Evolutionary conservation across 2,329 filamentous ascomycete genomes (phyloP).

Genomic region (Aspergillus piperis): DNA sequence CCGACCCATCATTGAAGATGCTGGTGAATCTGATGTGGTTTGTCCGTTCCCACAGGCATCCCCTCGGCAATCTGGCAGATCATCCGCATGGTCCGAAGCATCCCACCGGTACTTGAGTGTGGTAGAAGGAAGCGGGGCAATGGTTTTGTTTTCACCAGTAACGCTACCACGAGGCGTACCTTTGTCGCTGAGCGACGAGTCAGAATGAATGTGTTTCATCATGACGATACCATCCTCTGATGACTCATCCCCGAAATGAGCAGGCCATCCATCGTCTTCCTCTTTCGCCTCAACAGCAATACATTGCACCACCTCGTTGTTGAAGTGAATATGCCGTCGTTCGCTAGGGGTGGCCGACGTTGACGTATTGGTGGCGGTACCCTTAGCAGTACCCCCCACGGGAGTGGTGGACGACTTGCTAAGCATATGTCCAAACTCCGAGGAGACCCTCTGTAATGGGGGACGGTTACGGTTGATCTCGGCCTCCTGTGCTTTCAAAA

Average conservation of each 20-base stretch:
- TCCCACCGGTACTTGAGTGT: conserved; percentile 83
- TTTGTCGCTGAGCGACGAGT: conserved; percentile 53
- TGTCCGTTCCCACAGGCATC: conserved; percentile 48
- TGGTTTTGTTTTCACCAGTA: conserved; percentile 73
- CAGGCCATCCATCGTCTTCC: conserved; percentile 49
- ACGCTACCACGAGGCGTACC: conserved; percentile 59
- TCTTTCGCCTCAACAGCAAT: conserved; percentile 88
- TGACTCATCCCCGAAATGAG: conserved; percentile 58
- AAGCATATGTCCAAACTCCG: conserved; percentile 66
- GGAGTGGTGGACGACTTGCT: conserved; percentile 28
- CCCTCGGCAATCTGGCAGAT: conserved; percentile 56
- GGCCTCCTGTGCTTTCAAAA: conserved; percentile 78
- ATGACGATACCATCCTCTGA: conserved; percentile 78
- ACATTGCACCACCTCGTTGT: conserved; percentile 92
- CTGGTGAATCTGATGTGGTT: conserved; percentile 66
- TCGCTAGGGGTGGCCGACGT: conserved; percentile 69
- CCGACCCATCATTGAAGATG: conserved; percentile 32
- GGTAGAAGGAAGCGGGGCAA: conserved; percentile 83
- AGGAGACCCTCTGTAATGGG: conserved; percentile 55
- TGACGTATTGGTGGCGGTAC: conserved; percentile 65
- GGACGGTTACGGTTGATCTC: conserved; percentile 55
- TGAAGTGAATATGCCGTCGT: conserved; percentile 90
- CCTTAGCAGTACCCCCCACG: conserved; percentile 36
- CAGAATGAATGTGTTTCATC: conserved; percentile 68
- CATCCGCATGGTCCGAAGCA: conserved; percentile 69